Evolutionary conservation across 345 rosid genomes (phyloP), one percentile per base, ranked within the genome.

Genomic region (Salix suchowensis): DNA sequence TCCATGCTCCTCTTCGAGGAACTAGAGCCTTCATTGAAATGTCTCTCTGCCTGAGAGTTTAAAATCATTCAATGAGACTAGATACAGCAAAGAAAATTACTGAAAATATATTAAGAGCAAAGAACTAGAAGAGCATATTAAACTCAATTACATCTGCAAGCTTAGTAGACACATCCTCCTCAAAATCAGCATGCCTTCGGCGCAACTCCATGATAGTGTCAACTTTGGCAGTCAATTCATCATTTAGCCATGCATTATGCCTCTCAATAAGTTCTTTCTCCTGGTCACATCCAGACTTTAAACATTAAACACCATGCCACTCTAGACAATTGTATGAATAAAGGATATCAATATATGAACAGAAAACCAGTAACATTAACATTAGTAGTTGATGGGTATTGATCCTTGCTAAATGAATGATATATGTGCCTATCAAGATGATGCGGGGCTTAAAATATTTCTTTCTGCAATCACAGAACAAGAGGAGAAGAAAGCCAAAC

Each of bases 211-310:
- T 76, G 50, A 89, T 87, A 76, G 86, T 85, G 60, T 88, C 93
- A 42, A 85, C 91, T 84, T 96, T 96, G 72, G 87, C 73, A 16
- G 89, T 89, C 85, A 96, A 78, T 88, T 96, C 98, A 44, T 93
- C 93, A 74, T 96, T 90, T 72, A 96, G 91, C 99, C 99, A 96
- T 26, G 78, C 70, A 81, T 94, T 94, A 81, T 96, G 99, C 82
- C 91, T 89, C 82, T 91, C 91, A 50, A 88, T 80, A 76, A 96
- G 94, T 73, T 96, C 99, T 83, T 96, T 96, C 88, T 89, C 99
- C 98, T 94, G 82, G 62, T 65, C 77, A 76, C 71, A 84, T 73
- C 48, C 78, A 75, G 74, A 82, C 50, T 76, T 60, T 28, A 21
- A 34, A 39, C 36, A 40, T 32, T 11, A 66, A 39, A 68, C 21